These are phyloP conservation scores for Leptographium radiaticola DNA, from an alignment of 2,329 filamentous ascomycete genomes.

Conservation along the genomic window DNA sequence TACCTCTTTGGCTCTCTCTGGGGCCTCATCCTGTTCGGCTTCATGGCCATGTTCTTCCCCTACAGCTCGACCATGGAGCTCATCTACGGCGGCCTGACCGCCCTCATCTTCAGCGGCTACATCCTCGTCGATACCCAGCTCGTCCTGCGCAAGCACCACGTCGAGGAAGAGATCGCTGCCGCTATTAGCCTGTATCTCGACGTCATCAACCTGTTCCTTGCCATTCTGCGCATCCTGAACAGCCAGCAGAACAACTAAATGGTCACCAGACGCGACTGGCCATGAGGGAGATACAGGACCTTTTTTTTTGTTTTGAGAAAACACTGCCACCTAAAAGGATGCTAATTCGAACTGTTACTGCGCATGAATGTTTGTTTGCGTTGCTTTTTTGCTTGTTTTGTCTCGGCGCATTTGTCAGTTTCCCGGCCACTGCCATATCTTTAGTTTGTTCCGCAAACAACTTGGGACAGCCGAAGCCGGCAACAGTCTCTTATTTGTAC, in stretches of 20 bases:
- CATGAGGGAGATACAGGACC: no score
- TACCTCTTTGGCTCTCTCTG: conserved; percentile 87
- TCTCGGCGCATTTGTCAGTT: background rate
- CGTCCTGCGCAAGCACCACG: conserved; percentile 88
- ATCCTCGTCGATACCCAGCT: conserved; percentile 95
- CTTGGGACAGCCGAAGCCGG: background rate
- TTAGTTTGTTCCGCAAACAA: background rate
- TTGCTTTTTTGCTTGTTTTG: background rate
- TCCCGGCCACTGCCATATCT: background rate
- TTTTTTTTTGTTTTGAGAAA: no score
- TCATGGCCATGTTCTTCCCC: conserved; percentile 85
- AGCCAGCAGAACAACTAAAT: conserved; percentile 82
- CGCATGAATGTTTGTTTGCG: background rate
- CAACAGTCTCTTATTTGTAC: background rate
- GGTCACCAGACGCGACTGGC: no score
- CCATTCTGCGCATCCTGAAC: conserved; percentile 91
- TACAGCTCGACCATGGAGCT: conserved; percentile 71
- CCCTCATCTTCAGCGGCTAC: conserved; percentile 86
- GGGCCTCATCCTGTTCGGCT: conserved; percentile 82
- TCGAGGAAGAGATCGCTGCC: conserved; percentile 95
- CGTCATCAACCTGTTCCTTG: conserved; percentile 92
- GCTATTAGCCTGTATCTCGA: conserved; percentile 92
- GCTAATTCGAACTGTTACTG: no score
- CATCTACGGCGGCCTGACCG: conserved; percentile 67
- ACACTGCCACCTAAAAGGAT: no score